A percentile compares a stretch with the other conserved stretches of the same genome.
These are phyloP conservation scores for Ceratobasidium sp. DNA, from an alignment of 1,284 basidiomycete species.

Conservation along the genomic window DNA sequence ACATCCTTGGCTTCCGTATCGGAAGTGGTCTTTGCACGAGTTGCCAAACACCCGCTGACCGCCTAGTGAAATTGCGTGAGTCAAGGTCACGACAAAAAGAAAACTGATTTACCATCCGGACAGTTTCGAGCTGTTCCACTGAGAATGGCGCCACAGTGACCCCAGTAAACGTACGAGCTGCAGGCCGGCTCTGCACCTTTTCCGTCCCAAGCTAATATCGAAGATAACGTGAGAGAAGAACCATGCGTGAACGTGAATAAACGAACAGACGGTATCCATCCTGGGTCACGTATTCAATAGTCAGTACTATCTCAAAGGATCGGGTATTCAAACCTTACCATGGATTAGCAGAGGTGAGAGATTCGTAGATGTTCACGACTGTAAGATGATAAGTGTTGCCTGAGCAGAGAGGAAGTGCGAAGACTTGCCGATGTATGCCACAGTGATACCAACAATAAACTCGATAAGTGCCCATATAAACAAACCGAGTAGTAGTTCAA, in stretches of 20 bases:
- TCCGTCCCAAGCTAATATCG: slow-evolving; percentile 4
- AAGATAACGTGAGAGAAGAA: background rate
- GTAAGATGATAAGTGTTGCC: background rate
- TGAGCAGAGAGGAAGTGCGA: background rate
- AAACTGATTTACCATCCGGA: background rate
- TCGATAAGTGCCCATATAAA: background rate
- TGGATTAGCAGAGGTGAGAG: background rate
- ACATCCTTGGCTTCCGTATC: slow-evolving; percentile 12
- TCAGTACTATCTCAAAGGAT: background rate
- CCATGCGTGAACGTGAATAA: background rate
- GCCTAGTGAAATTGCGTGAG: background rate
- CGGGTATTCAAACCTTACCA: background rate
- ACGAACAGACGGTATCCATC: background rate
- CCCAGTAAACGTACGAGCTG: background rate
- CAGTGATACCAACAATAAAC: background rate
- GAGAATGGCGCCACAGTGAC: background rate
- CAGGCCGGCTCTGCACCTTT: background rate
- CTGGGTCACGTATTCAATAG: background rate
- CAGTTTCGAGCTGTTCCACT: background rate
- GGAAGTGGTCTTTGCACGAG: slow-evolving; percentile 14
- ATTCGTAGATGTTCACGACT: background rate
- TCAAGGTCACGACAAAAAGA: too few species aligned
- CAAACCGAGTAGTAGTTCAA: background rate
- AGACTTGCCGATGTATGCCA: background rate
- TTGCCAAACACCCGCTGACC: background rate